Evolutionary conservation across 495 filamentous ascomycete genomes (phyloP).

Genomic region (Aspergillus panamensis): DNA sequence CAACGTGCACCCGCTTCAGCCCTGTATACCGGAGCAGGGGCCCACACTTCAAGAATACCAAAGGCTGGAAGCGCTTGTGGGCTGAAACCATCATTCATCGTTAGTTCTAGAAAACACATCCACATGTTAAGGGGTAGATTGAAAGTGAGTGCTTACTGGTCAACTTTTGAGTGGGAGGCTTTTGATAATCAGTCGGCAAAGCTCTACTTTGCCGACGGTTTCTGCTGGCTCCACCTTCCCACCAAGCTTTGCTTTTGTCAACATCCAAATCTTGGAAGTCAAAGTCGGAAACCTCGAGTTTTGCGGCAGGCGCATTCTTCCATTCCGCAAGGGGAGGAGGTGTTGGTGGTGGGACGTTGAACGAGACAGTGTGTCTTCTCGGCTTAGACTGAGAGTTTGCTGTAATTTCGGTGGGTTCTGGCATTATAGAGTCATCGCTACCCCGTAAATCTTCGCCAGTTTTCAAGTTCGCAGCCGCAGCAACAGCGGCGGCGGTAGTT

Average conservation of each 20-base stretch:
- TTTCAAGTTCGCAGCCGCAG: slow-evolving; percentile 5
- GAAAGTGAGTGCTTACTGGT: slow-evolving; percentile 28
- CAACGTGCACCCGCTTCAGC: slow-evolving; percentile 45
- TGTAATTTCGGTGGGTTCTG: slow-evolving; percentile 22
- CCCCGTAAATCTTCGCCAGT: slow-evolving; percentile 17
- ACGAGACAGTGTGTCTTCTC: slow-evolving; percentile 44
- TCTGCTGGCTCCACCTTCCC: slow-evolving; percentile 35
- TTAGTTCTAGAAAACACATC: slow-evolving; percentile 16
- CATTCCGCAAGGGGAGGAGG: slow-evolving; percentile 46
- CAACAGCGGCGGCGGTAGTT: background rate
- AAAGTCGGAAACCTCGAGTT: slow-evolving; percentile 36
- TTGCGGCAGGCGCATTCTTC: slow-evolving; percentile 37
- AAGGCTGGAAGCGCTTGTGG: slow-evolving; percentile 73
- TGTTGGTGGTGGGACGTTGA: slow-evolving; percentile 47
- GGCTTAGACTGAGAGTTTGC: slow-evolving; percentile 31
- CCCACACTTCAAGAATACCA: slow-evolving; percentile 82
- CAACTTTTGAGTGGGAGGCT: slow-evolving; percentile 36
- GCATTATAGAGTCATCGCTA: slow-evolving; percentile 17
- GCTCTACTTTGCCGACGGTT: slow-evolving; percentile 43
- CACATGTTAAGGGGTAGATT: background rate
- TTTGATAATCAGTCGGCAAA: slow-evolving; percentile 39
- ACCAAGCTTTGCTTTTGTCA: slow-evolving; percentile 45
- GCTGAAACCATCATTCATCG: slow-evolving; percentile 30
- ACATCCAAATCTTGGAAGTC: slow-evolving; percentile 43
- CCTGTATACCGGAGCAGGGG: slow-evolving; percentile 87